Conservation (phyloP, 2,329 filamentous ascomycete genomes). For the Penicillium sp. region DNA sequence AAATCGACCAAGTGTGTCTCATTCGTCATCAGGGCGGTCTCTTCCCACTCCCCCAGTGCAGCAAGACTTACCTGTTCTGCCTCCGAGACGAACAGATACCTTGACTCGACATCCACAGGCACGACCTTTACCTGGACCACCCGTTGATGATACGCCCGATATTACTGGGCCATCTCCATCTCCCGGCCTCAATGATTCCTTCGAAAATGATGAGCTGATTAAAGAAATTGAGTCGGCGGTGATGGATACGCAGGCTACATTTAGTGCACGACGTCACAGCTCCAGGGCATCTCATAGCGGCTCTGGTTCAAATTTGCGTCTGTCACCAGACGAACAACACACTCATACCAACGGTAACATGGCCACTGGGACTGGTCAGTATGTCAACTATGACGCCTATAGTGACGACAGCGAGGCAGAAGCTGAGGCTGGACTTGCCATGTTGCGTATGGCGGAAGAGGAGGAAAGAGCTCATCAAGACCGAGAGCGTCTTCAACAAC, state of each 20-base stretch:
- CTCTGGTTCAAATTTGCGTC: conserved; percentile 19
- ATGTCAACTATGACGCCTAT: conserved; percentile 50
- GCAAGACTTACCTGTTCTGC: conserved; percentile 50
- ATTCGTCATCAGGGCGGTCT: conserved; percentile 38
- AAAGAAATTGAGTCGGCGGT: conserved; percentile 57
- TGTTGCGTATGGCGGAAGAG: conserved; percentile 79
- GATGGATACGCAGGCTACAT: conserved; percentile 34
- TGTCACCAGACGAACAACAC: conserved; percentile 46
- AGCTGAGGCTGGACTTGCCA: conserved; percentile 77
- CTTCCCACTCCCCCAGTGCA: conserved; percentile 51
- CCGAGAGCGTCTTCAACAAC: conserved; percentile 18
- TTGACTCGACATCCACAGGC: conserved; percentile 56
- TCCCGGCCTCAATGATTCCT: neutral
- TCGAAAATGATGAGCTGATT: conserved; percentile 56
- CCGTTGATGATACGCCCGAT: conserved; percentile 45
- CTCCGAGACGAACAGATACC: conserved; percentile 53
- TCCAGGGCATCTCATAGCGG: conserved; percentile 25
- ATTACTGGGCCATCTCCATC: conserved; percentile 15
- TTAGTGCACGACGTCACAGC: conserved; percentile 23
- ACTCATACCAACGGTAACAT: conserved; percentile 50
- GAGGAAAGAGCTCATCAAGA: conserved; percentile 61
- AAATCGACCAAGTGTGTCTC: conserved; percentile 29
- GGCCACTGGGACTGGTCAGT: conserved; percentile 44
- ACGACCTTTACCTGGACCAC: conserved; percentile 59
- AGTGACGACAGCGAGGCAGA: conserved; percentile 84